A percentile compares a stretch with the other conserved stretches of the same genome.
These are phyloP conservation scores for Nannizziopsis barbatae DNA, from an alignment of 2,329 filamentous ascomycete genomes.

Conservation along the genomic window DNA sequence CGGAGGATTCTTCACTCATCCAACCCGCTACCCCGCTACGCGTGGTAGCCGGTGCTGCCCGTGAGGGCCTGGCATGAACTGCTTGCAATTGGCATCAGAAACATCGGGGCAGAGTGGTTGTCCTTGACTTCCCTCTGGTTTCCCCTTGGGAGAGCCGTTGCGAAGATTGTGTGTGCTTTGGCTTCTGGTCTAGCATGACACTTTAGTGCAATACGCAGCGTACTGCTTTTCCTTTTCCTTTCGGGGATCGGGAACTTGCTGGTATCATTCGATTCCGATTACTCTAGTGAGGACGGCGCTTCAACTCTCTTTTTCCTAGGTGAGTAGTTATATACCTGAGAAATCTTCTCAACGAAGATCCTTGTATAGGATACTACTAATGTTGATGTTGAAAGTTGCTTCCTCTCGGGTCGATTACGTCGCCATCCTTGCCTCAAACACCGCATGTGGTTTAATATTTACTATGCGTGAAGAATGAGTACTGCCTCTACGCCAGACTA, in stretches of 20 bases:
- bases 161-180: conserved; percentile 70
- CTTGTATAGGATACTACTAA: conserved; percentile 28
- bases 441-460: too few species aligned
- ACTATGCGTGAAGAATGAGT: too few species aligned
- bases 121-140: conserved; percentile 24
- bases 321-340: conserved; percentile 33
- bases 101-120: conserved; percentile 53
- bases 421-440: too few species aligned
- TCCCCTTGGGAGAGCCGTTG: conserved; percentile 84
- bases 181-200: conserved; percentile 42
- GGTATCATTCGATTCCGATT: conserved; percentile 85
- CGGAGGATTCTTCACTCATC: conserved; percentile 77
- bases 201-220: conserved; percentile 96
- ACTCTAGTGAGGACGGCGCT: conserved; percentile 74
- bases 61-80: conserved; percentile 78
- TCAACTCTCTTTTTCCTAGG: conserved; percentile 42
- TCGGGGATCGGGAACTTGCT: conserved; percentile 27
- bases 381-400: neutral
- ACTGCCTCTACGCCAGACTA: too few species aligned
- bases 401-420: neutral
- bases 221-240: conserved; percentile 37
- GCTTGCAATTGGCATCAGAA: conserved; percentile 89
- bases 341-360: neutral
- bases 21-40: conserved; percentile 27
- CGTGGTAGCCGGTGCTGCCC: conserved; percentile 49